Evolutionary conservation across 257 asterid genomes (phyloP).

Genomic region (Scutellaria barbata): DNA sequence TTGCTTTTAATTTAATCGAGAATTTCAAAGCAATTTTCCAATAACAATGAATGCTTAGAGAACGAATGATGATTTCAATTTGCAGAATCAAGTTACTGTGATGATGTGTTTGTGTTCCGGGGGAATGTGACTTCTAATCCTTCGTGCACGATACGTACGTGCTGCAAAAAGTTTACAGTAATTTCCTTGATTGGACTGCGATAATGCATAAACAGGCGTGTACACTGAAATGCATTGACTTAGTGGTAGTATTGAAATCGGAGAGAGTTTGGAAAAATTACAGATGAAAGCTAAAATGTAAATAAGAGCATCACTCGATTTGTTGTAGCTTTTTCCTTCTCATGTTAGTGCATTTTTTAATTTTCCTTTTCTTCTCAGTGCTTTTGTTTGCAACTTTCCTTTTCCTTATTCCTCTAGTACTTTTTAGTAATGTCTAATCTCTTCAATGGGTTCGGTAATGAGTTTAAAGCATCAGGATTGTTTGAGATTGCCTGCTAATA

Average conservation of each 20-base stretch:
- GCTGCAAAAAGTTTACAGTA: neutral
- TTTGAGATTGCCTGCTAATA: neutral
- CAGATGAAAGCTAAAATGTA: neutral
- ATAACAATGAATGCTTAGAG: conserved; percentile 1
- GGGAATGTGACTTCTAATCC: conserved; percentile 11
- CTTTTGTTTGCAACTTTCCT: conserved; percentile 1
- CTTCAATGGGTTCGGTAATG: neutral
- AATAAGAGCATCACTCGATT: neutral
- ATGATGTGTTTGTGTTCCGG: neutral
- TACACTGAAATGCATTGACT: conserved; percentile 3
- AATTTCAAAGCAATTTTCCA: neutral
- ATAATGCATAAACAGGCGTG: conserved; percentile 3
- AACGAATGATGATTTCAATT: conserved; percentile 11
- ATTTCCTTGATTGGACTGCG: neutral
- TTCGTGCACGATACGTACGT: neutral
- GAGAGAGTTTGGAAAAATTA: neutral
- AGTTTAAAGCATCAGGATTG: neutral
- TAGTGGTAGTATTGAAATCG: conserved; percentile 5
- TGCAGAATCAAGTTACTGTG: conserved; percentile 5
- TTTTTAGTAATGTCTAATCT: neutral
- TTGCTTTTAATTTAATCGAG: neutral
- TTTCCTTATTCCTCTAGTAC: neutral
- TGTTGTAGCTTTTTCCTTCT: neutral
- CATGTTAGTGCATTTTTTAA: neutral
- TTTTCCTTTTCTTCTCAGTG: neutral